These are phyloP conservation scores for Kluyveromyces starmeri DNA, from an alignment of 805 yeast species.

Conservation along the genomic window DNA sequence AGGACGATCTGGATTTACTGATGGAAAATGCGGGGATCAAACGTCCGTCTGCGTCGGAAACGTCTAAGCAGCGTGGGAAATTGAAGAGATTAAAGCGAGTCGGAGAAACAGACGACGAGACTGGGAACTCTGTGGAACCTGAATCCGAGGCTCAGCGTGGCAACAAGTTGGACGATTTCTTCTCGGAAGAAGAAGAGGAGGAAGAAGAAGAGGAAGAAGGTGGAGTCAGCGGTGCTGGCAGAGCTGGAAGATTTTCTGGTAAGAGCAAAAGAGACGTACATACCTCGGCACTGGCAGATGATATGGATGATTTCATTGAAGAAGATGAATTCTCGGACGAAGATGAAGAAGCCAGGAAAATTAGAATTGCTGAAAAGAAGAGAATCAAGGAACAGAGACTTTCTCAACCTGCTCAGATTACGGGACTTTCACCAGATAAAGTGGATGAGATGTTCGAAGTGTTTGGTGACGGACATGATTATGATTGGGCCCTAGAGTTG, in stretches of 20 bases:
- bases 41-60: constrained; percentile 31
- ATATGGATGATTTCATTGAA: constrained; percentile 93
- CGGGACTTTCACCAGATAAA: constrained; percentile 75
- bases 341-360: constrained; percentile 41
- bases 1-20: constrained; percentile 87
- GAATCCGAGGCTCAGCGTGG: constrained; percentile 12
- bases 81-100: constrained; percentile 83
- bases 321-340: constrained; percentile 94
- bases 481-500: constrained; percentile 95
- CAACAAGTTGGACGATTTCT: constrained; percentile 33
- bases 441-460: constrained; percentile 89
- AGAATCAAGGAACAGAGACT: constrained; percentile 35
- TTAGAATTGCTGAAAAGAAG: constrained; percentile 28
- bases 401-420: constrained; percentile 46
- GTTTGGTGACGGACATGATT: constrained; percentile 94
- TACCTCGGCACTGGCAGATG: constrained; percentile 44
- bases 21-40: constrained; percentile 84
- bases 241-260: constrained; percentile 9
- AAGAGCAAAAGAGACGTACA: constrained; percentile 14
- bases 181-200: constrained; percentile 34
- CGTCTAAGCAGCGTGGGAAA: constrained; percentile 34
- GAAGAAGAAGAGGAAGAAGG: constrained; percentile 17
- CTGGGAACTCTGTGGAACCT: constrained; percentile 14
- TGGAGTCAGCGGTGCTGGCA: constrained; percentile 5
- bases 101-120: constrained; percentile 32